Percentiles rank a stretch among this genome's conserved stretches.
Conservation (phyloP, 2,329 filamentous ascomycete species). For the Calonectria fujianensis region DNA sequence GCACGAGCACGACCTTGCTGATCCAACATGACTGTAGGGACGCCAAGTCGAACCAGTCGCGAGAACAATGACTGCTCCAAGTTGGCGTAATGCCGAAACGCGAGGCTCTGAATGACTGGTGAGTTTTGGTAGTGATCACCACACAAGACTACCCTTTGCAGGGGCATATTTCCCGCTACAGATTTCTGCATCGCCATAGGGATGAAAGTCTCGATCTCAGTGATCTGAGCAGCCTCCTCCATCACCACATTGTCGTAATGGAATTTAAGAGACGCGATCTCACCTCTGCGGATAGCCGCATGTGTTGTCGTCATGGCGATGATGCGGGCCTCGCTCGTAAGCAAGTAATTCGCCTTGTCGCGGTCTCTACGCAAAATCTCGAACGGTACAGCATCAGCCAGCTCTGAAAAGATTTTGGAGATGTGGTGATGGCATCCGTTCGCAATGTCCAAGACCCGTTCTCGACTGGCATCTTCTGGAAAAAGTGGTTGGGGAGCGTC, state of each 20-base stretch:
- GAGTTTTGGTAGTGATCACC: slow-evolving; percentile 98
- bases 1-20: slow-evolving; percentile 94
- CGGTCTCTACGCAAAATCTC: slow-evolving; percentile 92
- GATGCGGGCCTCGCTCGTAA: slow-evolving; percentile 96
- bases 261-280: slow-evolving; percentile 94
- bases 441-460: slow-evolving; percentile 83
- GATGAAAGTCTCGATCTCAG: slow-evolving; percentile 97
- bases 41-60: slow-evolving; percentile 90
- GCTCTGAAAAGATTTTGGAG: slow-evolving; percentile 90
- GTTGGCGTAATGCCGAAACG: slow-evolving; percentile 96
- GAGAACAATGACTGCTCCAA: slow-evolving; percentile 97
- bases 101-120: slow-evolving; percentile 94
- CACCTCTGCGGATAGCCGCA: slow-evolving; percentile 92
- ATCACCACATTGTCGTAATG: slow-evolving; percentile 98
- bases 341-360: slow-evolving; percentile 96
- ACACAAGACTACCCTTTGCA: slow-evolving; percentile 93
- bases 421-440: slow-evolving; percentile 93
- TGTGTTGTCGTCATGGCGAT: slow-evolving; percentile 99
- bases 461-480: slow-evolving; percentile 77
- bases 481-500: slow-evolving; percentile 93
- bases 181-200: slow-evolving; percentile 93
- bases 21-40: slow-evolving; percentile 92
- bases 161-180: slow-evolving; percentile 80
- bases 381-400: slow-evolving; percentile 95
- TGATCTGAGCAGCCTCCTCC: slow-evolving; percentile 99